Base-by-base conservation (phyloP, 208 protist genomes). In the Crithidia brevicula region DNA sequence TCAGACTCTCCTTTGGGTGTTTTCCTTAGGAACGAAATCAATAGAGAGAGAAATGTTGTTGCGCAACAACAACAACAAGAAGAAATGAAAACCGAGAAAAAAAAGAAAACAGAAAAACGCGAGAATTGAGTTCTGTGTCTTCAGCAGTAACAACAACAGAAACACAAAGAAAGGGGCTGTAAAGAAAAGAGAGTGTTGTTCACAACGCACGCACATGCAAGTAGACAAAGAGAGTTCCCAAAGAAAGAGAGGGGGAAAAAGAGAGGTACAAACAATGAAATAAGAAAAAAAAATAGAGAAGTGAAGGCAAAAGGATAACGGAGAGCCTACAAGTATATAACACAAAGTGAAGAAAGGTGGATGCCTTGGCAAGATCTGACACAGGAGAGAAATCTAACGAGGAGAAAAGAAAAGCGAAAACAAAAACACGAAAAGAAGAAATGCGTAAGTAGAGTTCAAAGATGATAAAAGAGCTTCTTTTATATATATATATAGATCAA, bases 341-440 rank as follows among this genome's bases (percentile, higher is more conserved):
- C 8, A 40, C 36, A 40, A 40, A 40, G 36, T 16, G 36, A 40
- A 40, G 15, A 13, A 40, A 13, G 36, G 36, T 13, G 36, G 18
- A 18, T 8, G 51, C 25, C 22, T n/a, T 16, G 27, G 11, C 51
- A 16, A 8, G 18, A 38, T 8, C 25, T 8, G 20, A 16, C 51
- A 20, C 16, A 18, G 18, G 16, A 25, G 11, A 20, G 11, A 30
- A 33, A 20, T 20, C 8, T 18, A 18, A 25, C 8, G 15, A 57
- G 30, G 13, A 34, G 30, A 33, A 25, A 38, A 33, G 22, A 50
- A 25, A 50, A 10, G n/a, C n/a, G n/a, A 50, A 50, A 10, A 18
- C 15, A 50, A 50, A 50, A 50, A n/a, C 22, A 50, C 7, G 45
- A 50, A 50, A 50, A 50, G 45, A 50, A 54, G n/a, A n/a, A n/a